A percentile compares a stretch with the other conserved stretches of the same genome.
phyloP scores from a whole-genome alignment of 179 eudicot species.

The Beta corolliflora region DNA sequence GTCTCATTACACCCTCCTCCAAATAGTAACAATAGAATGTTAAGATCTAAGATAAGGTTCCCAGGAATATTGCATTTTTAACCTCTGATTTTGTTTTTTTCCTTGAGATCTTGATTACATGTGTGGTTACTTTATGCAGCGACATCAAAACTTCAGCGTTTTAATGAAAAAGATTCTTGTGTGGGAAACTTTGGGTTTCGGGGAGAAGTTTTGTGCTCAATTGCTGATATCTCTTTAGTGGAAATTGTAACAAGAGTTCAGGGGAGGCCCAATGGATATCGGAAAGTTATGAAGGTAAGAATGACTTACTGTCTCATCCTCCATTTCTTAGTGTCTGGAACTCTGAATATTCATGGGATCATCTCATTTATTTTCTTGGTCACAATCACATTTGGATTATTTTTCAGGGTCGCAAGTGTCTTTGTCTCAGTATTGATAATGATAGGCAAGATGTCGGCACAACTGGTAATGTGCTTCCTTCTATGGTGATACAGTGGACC shows the following conservation, averaged over 20 bases:
- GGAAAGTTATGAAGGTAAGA: slow-evolving; percentile 84
- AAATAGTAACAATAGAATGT: not conserved
- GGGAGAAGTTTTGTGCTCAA: slow-evolving; percentile 93
- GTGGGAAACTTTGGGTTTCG: slow-evolving; percentile 67
- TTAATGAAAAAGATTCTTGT: slow-evolving; percentile 37
- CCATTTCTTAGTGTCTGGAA: not conserved
- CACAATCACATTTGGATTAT: slow-evolving; percentile 12
- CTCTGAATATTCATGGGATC: not conserved
- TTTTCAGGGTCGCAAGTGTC: slow-evolving; percentile 73
- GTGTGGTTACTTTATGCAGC: slow-evolving; percentile 47
- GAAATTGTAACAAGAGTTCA: slow-evolving; percentile 83
- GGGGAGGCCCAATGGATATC: slow-evolving; percentile 92
- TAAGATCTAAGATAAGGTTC: not conserved
- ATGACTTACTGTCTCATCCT: slow-evolving; percentile 19
- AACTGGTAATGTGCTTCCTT: slow-evolving; percentile 56
- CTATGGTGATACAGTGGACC: not conserved
- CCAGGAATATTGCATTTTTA: not conserved
- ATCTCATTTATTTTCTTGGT: slow-evolving; percentile 9
- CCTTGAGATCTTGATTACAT: slow-evolving; percentile 10
- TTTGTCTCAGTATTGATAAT: slow-evolving; percentile 80
- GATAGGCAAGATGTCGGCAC: slow-evolving; percentile 81
- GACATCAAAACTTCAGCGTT: slow-evolving; percentile 61
- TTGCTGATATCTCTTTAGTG: slow-evolving; percentile 80
- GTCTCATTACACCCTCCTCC: not conserved
- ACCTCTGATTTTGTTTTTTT: slow-evolving; percentile 3